Percentiles rank a stretch among this genome's conserved stretches.
Evolutionary conservation across 768 basidiomycete species (phyloP).

Genomic region (Nevesoporus exiguus): DNA sequence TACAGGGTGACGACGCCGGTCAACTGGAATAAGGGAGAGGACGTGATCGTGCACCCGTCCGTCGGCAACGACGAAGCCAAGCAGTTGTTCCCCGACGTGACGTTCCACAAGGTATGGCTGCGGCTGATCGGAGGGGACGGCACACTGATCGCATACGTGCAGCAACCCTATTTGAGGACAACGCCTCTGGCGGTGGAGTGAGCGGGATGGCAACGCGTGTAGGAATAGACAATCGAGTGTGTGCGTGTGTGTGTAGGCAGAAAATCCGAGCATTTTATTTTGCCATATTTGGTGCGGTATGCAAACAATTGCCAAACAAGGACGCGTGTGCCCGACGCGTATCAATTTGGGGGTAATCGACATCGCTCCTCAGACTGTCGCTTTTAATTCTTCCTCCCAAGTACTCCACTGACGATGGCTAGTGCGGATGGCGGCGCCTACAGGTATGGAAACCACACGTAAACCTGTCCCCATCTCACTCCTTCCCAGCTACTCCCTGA

Average conservation of each 20-base stretch:
- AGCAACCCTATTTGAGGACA: constrained; percentile 84
- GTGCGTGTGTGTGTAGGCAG: background rate
- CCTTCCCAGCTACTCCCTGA: constrained; percentile 84
- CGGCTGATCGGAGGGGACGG: background rate
- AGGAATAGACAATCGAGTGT: background rate
- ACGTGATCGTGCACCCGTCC: constrained; percentile 87
- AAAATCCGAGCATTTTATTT: constrained; percentile 11
- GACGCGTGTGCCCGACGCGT: constrained; percentile 31
- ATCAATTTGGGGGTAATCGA: constrained; percentile 10
- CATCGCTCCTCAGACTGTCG: constrained; percentile 18
- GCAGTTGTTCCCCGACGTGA: constrained; percentile 82
- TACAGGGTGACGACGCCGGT: constrained; percentile 85
- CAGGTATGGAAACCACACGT: constrained; percentile 42
- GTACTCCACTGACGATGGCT: constrained; percentile 50
- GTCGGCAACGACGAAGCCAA: constrained; percentile 88
- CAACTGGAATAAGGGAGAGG: constrained; percentile 92
- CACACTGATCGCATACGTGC: background rate
- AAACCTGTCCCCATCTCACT: constrained; percentile 21
- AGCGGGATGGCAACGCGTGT: background rate
- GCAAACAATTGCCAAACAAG: constrained; percentile 25
- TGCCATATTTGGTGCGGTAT: constrained; percentile 13
- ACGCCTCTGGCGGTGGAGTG: constrained; percentile 46
- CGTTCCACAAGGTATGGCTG: constrained; percentile 65
- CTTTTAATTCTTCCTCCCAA: constrained; percentile 19
- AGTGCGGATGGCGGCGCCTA: constrained; percentile 81